Base-by-base conservation (phyloP, 2,329 filamentous ascomycete genomes). In the Fusarium sp. region DNA sequence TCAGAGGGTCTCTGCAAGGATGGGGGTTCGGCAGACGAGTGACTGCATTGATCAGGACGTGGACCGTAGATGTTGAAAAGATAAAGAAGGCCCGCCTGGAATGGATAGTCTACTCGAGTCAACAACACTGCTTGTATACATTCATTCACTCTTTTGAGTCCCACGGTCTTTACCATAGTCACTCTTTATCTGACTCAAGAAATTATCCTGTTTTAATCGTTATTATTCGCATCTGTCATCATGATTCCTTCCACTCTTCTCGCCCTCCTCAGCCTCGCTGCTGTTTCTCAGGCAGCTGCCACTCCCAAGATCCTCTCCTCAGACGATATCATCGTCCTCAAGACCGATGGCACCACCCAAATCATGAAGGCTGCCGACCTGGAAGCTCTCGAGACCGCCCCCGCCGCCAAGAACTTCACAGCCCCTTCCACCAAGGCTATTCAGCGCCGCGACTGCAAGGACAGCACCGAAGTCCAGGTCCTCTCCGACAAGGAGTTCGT, bases 301-400 rank as follows among this genome's bases (percentile, higher is more conserved):
- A 32, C 67, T 6, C 65, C 56, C 8, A 57, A 54, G 5, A 48
- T 57, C 0, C 69, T 74, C 2, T 47, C 66, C 0, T 22, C 54
- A 6, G 71, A 74, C 58, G 67, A 74, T 30, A 46, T 74, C 22
- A 71, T 74, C 12, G 61, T 74, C 22, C 57, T 74, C n/a, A 61
- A 59, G 12, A 55, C 51, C 0, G 71, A 74, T 18, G 71, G 71
- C 4, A 66, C 66, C 7, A 61, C 59, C 1, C 41, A 61, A 13
- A 30, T 74, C 69, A 74, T 74, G 63, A 74, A 74, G 14, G 69
- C 58, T 6, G 34, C 66, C 20, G 71, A 74, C 7, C 52, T 74
- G 7, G 37, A 74, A 1, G 29, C 30, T 24, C 71, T 74, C 2
- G 71, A 73, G 37, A 54, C 61, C 4, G 61, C 70, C 4, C 61